Percentiles rank a stretch among this genome's conserved stretches.
Conservation (phyloP, 768 basidiomycete species). For the Mycena alexandri region DNA sequence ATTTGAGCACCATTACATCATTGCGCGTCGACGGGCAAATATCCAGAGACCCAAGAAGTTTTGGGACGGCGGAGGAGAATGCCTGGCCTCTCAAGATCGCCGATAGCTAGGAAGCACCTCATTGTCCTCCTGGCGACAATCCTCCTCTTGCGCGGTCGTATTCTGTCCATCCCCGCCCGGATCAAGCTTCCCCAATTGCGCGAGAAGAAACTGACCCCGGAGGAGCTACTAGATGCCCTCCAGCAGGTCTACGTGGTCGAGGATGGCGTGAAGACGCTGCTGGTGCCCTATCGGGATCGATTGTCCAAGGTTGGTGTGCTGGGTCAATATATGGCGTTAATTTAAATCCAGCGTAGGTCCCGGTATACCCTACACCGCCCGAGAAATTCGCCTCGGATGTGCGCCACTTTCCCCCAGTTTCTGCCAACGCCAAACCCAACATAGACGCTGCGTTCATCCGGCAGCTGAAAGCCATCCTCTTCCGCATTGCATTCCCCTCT, state of each 20-base stretch:
- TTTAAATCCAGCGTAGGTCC: constrained; percentile 47
- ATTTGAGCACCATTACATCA: too few species aligned
- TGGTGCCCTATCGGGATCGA: constrained; percentile 74
- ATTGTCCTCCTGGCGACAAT: constrained; percentile 59
- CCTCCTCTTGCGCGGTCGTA: constrained; percentile 64
- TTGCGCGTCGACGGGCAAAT: too few species aligned
- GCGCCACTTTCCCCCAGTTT: constrained; percentile 71
- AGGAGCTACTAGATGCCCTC: constrained; percentile 61
- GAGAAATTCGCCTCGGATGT: constrained; percentile 66
- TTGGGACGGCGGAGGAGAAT: constrained; percentile 4
- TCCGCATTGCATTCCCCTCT: constrained; percentile 77
- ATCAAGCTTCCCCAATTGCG: constrained; percentile 45
- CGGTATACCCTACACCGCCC: constrained; percentile 61
- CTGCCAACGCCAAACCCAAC: constrained; percentile 66
- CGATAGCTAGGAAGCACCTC: constrained; percentile 36
- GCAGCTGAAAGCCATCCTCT: constrained; percentile 80
- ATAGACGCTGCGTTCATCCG: constrained; percentile 77
- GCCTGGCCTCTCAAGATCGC: constrained; percentile 22
- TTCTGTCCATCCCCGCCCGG: constrained; percentile 51
- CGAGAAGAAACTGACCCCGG: constrained; percentile 47
- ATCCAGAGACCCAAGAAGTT: too few species aligned
- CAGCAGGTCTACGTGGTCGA: constrained; percentile 75
- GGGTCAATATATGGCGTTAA: background rate
- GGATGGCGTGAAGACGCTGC: constrained; percentile 72
- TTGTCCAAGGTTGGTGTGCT: constrained; percentile 67